Conservation (phyloP, 2,329 filamentous ascomycete species). For the Lasiodiplodia gonubiensis region DNA sequence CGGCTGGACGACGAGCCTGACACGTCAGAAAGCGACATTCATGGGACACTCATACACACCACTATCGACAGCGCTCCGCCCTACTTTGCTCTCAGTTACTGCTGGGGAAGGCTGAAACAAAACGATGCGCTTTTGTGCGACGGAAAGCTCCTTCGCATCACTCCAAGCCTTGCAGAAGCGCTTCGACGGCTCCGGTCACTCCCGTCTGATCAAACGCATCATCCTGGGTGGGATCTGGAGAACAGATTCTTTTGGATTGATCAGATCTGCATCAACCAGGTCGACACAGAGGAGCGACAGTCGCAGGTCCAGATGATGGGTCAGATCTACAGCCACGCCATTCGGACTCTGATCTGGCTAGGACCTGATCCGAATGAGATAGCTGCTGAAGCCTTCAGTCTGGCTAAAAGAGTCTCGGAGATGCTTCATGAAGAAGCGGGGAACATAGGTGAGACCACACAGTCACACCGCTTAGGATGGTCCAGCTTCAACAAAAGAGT, state of each 20-base stretch:
- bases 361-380: neutral
- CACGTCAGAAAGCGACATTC: neutral
- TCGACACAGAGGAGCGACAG: neutral
- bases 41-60: neutral
- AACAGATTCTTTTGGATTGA: neutral
- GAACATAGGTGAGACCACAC: neutral
- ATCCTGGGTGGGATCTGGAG: neutral
- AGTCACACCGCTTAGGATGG: accelerated
- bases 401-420: neutral
- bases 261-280: neutral
- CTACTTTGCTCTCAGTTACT: neutral
- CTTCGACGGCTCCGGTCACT: neutral
- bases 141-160: neutral
- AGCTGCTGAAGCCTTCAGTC: neutral
- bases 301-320: neutral
- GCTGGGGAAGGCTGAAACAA: neutral
- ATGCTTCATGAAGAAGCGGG: neutral
- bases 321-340: neutral
- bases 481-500: accelerated
- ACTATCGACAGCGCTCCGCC: neutral
- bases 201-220: neutral
- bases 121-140: neutral
- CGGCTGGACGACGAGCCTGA: neutral
- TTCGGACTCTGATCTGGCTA: neutral
- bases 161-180: neutral